Evolutionary conservation across 371 early-diverging fungal species (phyloP).

Genomic region (Syncephalastrum contaminatum): DNA sequence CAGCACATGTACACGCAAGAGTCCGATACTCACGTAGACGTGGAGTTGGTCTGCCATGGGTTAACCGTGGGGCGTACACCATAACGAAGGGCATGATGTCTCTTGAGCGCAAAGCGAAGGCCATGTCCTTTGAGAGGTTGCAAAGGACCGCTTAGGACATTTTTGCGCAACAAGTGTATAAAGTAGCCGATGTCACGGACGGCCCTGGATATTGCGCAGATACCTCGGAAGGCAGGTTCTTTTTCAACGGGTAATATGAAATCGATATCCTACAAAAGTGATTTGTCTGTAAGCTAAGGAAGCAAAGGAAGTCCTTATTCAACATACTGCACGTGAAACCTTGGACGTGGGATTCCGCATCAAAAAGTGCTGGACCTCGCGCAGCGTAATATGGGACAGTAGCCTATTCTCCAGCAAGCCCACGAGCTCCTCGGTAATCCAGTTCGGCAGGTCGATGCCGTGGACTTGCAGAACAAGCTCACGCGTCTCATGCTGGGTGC

Average conservation of each 20-base stretch:
- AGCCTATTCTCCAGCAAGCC: slow-evolving; percentile 63
- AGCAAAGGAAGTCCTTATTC: neutral
- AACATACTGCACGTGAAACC: slow-evolving; percentile 59
- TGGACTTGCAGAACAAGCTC: slow-evolving; percentile 70
- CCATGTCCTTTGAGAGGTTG: slow-evolving; percentile 55
- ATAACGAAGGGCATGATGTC: slow-evolving; percentile 53
- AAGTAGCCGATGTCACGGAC: slow-evolving; percentile 62
- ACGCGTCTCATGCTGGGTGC: slow-evolving; percentile 36
- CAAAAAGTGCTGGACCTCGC: slow-evolving; percentile 68
- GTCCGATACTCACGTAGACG: too few species aligned
- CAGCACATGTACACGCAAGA: too few species aligned
- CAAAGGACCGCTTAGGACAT: slow-evolving; percentile 49
- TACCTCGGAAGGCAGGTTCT: slow-evolving; percentile 32
- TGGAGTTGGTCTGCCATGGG: neutral
- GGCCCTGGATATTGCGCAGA: slow-evolving; percentile 49
- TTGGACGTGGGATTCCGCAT: slow-evolving; percentile 68
- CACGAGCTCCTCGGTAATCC: slow-evolving; percentile 70
- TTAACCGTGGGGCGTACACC: slow-evolving; percentile 10
- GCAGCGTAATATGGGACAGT: slow-evolving; percentile 61
- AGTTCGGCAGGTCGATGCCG: slow-evolving; percentile 69
- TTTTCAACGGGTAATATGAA: slow-evolving; percentile 65
- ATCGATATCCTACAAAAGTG: slow-evolving; percentile 52
- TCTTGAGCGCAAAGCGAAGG: slow-evolving; percentile 43
- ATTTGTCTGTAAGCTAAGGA: neutral
- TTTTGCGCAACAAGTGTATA: slow-evolving; percentile 67